Conservation (phyloP, 768 basidiomycete species). For the Rhodotorula paludigena region DNA sequence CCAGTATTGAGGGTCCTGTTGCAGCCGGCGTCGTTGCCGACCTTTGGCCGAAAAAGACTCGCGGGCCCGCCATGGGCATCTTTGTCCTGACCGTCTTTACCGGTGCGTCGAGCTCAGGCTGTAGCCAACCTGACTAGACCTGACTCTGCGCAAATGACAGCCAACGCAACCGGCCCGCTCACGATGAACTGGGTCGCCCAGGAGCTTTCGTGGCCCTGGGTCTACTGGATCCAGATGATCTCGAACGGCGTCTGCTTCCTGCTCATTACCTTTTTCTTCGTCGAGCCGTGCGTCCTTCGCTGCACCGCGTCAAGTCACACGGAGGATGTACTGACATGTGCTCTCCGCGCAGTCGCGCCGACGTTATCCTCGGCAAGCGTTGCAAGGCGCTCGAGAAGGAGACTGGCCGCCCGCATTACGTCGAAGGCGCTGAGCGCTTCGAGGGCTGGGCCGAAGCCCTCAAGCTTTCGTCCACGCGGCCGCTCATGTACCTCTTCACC, state of each 20-base stretch:
- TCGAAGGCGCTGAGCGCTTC: conserved; percentile 24
- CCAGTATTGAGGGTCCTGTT: not conserved
- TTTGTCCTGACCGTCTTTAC: conserved; percentile 39
- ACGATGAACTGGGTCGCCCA: conserved; percentile 38
- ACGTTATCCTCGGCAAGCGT: conserved; percentile 37
- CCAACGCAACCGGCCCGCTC: conserved; percentile 38
- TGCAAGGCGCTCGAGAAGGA: conserved; percentile 16
- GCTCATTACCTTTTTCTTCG: conserved; percentile 29
- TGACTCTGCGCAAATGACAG: too few species aligned
- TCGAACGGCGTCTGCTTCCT: conserved; percentile 31
- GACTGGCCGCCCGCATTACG: conserved; percentile 31
- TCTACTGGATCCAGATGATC: conserved; percentile 42
- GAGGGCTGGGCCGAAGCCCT: conserved; percentile 22
- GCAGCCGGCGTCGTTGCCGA: conserved; percentile 36
- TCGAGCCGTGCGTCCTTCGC: conserved; percentile 8
- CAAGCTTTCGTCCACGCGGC: conserved; percentile 19
- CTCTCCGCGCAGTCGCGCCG: conserved; percentile 15
- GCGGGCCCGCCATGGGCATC: conserved; percentile 25
- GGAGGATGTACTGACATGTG: not conserved
- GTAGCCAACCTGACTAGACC: too few species aligned
- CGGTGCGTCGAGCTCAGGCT: too few species aligned
- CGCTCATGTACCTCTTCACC: conserved; percentile 30
- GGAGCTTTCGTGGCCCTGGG: conserved; percentile 39
- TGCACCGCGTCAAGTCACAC: not conserved
- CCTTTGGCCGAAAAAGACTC: conserved; percentile 20